Percentiles rank a stretch among this genome's conserved stretches.
phyloP scores from a whole-genome alignment of 495 filamentous ascomycete genomes.

The Lichenothelia convexa region DNA sequence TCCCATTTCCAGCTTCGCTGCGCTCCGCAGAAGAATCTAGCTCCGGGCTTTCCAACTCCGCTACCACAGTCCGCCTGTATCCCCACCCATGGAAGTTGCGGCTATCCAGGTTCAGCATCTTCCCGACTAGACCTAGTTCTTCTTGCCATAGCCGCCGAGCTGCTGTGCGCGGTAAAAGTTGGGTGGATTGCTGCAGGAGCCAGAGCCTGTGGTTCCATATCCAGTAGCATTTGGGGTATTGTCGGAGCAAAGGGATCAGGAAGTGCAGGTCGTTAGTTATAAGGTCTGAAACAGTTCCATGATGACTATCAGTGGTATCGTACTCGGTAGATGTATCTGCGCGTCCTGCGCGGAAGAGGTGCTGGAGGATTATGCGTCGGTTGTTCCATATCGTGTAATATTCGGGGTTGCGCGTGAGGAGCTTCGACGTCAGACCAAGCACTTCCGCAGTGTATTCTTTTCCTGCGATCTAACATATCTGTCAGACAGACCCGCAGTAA shows the following conservation, averaged over 20 bases:
- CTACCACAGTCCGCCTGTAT: conserved; percentile 63
- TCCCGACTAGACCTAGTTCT: conserved; percentile 61
- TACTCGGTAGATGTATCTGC: too few species aligned
- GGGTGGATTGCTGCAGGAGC: conserved; percentile 55
- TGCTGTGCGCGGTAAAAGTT: conserved; percentile 32
- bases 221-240: conserved; percentile 97
- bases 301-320: not conserved
- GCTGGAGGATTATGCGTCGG: conserved; percentile 47
- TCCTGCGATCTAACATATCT: conserved; percentile 28
- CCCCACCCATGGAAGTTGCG: conserved; percentile 97
- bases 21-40: not conserved
- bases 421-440: conserved; percentile 56
- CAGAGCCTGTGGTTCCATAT: conserved; percentile 96
- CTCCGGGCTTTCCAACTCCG: conserved; percentile 38
- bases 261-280: conserved; percentile 53
- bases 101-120: conserved; percentile 72
- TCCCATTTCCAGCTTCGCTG: conserved; percentile 23
- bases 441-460: conserved; percentile 44
- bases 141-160: conserved; percentile 57
- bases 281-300: conserved; percentile 11
- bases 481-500: not conserved
- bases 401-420: conserved; percentile 80
- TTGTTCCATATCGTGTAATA: conserved; percentile 98
- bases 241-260: conserved; percentile 61
- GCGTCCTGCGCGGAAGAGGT: conserved; percentile 21